Evolutionary conservation across 164 flowering plant genomes (phyloP).

Genomic region (Vitis amurensis): DNA sequence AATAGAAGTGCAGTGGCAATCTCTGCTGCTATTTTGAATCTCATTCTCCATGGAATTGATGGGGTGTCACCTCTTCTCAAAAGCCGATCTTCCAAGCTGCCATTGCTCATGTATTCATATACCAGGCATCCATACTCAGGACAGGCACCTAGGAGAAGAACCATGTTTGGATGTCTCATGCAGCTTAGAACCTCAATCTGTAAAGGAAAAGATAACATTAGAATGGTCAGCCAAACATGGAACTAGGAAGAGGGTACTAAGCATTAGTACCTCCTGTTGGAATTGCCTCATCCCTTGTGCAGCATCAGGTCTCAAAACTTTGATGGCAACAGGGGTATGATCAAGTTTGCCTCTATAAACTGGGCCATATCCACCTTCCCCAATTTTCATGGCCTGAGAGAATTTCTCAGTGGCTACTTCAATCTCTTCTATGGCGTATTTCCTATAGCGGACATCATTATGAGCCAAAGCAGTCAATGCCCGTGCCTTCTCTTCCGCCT

Average conservation of each 20-base stretch:
- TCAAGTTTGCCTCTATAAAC: conserved; percentile 61
- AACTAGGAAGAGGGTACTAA: too few relatives aligned
- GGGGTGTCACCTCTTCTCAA: conserved; percentile 46
- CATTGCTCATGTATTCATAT: conserved; percentile 68
- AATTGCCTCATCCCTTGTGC: conserved; percentile 76
- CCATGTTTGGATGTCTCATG: conserved; percentile 88
- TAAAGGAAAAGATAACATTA: neutral
- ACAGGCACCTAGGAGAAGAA: conserved; percentile 73
- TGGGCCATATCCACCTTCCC: conserved; percentile 90
- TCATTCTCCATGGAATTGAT: conserved; percentile 50
- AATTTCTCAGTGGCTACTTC: conserved; percentile 58
- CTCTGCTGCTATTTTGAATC: conserved; percentile 68
- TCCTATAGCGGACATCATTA: conserved; percentile 50
- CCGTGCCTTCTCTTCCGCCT: conserved; percentile 51
- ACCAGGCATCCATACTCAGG: conserved; percentile 80
- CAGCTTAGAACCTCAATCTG: conserved; percentile 76
- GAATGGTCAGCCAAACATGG: too few relatives aligned
- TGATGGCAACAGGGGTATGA: conserved; percentile 76
- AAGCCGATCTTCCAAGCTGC: conserved; percentile 78
- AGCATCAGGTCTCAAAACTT: conserved; percentile 70
- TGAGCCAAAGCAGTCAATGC: conserved; percentile 38
- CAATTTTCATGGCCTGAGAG: conserved; percentile 43
- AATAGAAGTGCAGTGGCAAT: conserved; percentile 68
- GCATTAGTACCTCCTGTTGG: conserved; percentile 61
- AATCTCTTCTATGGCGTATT: conserved; percentile 62